Evolutionary conservation across 139 green algal species (phyloP), one percentile per base, ranked within the genome.

Genomic region (Trebouxia sp.): DNA sequence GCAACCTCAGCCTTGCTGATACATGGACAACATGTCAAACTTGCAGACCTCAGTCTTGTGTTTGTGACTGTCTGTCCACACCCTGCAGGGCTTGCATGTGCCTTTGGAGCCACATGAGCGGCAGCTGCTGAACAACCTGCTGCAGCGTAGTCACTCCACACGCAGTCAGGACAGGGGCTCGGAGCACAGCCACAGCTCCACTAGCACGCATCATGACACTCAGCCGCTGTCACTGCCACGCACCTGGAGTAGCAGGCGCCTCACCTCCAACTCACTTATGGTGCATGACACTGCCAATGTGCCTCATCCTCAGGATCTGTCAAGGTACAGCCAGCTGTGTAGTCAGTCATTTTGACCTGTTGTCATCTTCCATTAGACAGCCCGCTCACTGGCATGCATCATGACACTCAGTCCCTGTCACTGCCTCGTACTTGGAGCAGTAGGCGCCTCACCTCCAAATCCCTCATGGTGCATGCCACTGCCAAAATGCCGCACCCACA

Each of bases 141-240:
- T 72, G 62, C 62, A 72, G n/a, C 62, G 62, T 72, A 72, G 62
- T 37, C 9, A 72, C 24, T 72, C 62, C 35, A 72, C 62, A 45
- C 62, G 62, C 62, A 72, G 62, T 41, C 62, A 72, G 14, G 62
- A 72, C 35, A 43, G 62, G 62, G 32, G 17, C 35, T 45, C 32
- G n/a, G 62, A 72, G 20, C 62, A 72, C 35, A 72, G 62, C 62
- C 62, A 43, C 12, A 72, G 62, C 32, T 72, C 62, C 12, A 6
- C 62, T 7, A 72, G 62, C 12, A 72, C 62, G 6, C 62, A 72
- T 11, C 37, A 42, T 35, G 62, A 72, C 15, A 43, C 3, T 17
- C 62, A 72, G 62, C 62, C 62, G 11, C 35, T 45, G 62, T 45
- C 62, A 10, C 32, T 72, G 62, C 62, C 62, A 12, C 26, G 62